Base-by-base conservation (phyloP, 306 rosid species). In the Pueraria montana region DNA sequence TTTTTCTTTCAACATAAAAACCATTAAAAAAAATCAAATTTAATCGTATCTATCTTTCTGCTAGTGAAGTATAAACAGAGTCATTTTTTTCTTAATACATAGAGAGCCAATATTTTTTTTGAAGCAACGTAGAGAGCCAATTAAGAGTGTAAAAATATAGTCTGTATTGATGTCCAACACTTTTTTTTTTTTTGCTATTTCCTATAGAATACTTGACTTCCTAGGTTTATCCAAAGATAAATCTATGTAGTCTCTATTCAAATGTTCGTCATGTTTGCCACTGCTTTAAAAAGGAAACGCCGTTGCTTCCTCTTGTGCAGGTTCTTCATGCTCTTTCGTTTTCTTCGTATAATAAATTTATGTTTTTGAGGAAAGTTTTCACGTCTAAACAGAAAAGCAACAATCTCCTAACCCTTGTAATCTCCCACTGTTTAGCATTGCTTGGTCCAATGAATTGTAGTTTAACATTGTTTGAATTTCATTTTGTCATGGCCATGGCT, bases 391-490 rank as follows among this genome's bases (percentile, higher is more conserved):
- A n/a, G 23, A n/a, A 55, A 79, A 53, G 45, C 59, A 68, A 80
- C 62, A 69, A 70, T 38, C 61, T 16, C 3, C 69, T 5, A n/a
- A n/a, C 48, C 59, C 50, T 80, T 2, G 84, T 20, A 58, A 71
- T 40, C 40, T 32, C 26, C 55, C n/a, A 66, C 77, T 16, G 14
- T 23, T 36, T 68, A 27, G 52, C 58, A 42, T 68, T 38, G 58
- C 6, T 58, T 36, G 24, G n/a, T 5, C 49, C 58, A n/a, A 76
- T 18, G 53, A 36, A 38, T 32, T 64, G 74, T 18, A 24, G 66
- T 59, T 24, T 4, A 24, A 56, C 61, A 18, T 23, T 56, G 2
- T 0, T 56, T 56, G 63, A 56, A 24, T 21, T 21, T 21, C 30
- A 56, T 21, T 10, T 20, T 58, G 16, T 11, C 3, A 58, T 11